Evolutionary conservation across 2,329 filamentous ascomycete species (phyloP), one percentile per base, ranked within the genome.

Genomic region (Colletotrichum trifolii): DNA sequence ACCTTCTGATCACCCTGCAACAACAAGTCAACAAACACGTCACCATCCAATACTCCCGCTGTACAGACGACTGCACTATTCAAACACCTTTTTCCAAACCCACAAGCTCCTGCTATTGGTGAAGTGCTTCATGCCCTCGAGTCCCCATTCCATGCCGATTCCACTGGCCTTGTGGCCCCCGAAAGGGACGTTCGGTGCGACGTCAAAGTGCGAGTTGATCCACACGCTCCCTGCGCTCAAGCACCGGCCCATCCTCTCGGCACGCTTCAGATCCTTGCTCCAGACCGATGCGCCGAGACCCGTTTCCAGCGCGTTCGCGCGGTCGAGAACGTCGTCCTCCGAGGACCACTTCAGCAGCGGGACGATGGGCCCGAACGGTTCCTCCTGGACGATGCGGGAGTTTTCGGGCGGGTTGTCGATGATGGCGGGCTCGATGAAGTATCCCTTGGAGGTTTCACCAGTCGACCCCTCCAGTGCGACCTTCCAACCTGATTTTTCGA

Each of bases 181-280:
- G 67, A 83, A 85, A 0, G 83, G 78, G 3, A 75, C 75, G 2
- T 76, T 68, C 0, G 79, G 75, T 0, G 72, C 70, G 0, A 79
- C 43, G 8, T 80, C 77, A n/a, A 78, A 78, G 66, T 82, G 78
- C 0, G 73, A 72, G 74, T 90, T 90, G 68, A 90, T 82, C 83
- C 86, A 90, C 1, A 90, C 83, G 13, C 77, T 83, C 1, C 88
- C 87, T 0, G 84, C 82, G 69, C 88, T 82, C n/a, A 90, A 72
- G 50, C 82, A 79, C 39, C 80, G 72, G 0, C 84, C 87, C 48
- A 90, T 83, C 6, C 77, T 75, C 40, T 80, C 79, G 0, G 86
- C 87, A 7, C 80, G 77, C 2, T 75, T 75, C 2, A 86, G 58
- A 64, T 90, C 85, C 17, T 77, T 80, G 13, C 79, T 83, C 80